Conservation (phyloP, 352 stramenopile genomes). For the Hyaloperonospora brassicae region DNA sequence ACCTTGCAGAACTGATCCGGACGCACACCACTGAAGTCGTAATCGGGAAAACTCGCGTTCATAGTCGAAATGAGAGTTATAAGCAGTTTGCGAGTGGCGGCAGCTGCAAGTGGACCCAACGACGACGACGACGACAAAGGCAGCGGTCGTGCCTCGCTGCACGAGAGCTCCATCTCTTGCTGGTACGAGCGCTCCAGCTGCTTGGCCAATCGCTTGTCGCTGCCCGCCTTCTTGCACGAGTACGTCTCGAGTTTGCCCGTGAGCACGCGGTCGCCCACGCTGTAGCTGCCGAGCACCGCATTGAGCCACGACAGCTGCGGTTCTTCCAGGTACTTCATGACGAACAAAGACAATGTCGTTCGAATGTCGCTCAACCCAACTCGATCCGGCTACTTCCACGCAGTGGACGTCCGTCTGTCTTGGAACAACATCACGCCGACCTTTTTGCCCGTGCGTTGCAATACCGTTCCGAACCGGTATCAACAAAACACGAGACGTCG, state of each 20-base stretch:
- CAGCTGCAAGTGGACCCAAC: constrained; percentile 68
- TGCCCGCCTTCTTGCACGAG: constrained; percentile 88
- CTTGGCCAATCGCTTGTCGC: constrained; percentile 89
- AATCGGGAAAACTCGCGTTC: constrained; percentile 91
- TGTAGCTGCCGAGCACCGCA: constrained; percentile 78
- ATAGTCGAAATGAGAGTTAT: constrained; percentile 92
- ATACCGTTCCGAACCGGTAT: too few species aligned
- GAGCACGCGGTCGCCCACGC: constrained; percentile 83
- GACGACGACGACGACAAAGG: constrained; percentile 54
- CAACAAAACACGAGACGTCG: too few species aligned
- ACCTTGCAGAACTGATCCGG: constrained; percentile 89
- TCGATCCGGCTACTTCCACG: too few species aligned
- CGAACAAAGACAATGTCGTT: too few species aligned
- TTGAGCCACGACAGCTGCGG: constrained; percentile 86
- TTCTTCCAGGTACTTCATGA: constrained; percentile 91
- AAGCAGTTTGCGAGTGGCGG: constrained; percentile 80
- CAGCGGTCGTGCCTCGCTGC: constrained; percentile 26
- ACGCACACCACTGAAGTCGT: constrained; percentile 86
- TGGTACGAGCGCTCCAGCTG: constrained; percentile 83
- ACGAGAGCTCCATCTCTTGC: constrained; percentile 52
- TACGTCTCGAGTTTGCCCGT: constrained; percentile 86
- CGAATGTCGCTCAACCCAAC: too few species aligned
- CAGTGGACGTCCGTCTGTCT: too few species aligned
- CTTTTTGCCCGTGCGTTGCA: too few species aligned
- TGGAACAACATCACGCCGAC: too few species aligned